Conservation (phyloP, 495 filamentous ascomycete species). For the Hypoxylon intermedium region DNA sequence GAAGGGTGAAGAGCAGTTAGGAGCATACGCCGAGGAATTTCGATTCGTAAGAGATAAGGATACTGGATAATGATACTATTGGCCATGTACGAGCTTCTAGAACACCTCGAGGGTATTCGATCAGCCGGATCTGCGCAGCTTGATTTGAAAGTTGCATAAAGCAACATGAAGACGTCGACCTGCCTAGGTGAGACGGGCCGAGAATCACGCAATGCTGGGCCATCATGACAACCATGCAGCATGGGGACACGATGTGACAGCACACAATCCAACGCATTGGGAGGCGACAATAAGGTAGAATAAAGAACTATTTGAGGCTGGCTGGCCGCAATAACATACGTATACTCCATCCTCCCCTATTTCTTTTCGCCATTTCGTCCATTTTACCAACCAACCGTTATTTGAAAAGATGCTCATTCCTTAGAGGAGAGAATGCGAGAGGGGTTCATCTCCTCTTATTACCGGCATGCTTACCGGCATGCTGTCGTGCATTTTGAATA, state of each 20-base stretch:
- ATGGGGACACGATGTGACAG: conserved; percentile 22
- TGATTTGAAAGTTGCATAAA: not conserved
- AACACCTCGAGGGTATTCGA: not conserved
- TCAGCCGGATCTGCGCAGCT: not conserved
- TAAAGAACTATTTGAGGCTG: too few species aligned
- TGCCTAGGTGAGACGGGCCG: conserved; percentile 36
- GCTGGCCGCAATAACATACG: too few species aligned
- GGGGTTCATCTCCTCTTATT: too few species aligned
- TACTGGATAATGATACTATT: conserved; percentile 31
- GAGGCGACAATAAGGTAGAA: conserved; percentile 2
- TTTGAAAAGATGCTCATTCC: too few species aligned
- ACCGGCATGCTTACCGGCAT: too few species aligned
- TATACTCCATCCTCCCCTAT: too few species aligned
- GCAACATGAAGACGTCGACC: conserved; percentile 14
- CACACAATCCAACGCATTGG: conserved; percentile 14
- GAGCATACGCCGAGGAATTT: not conserved
- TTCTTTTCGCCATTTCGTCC: too few species aligned
- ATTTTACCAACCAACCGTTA: too few species aligned
- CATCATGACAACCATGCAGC: conserved; percentile 30
- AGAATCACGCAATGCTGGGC: conserved; percentile 34
- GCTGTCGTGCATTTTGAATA: too few species aligned
- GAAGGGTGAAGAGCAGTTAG: too few species aligned
- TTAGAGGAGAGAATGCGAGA: too few species aligned
- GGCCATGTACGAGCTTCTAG: conserved; percentile 2
- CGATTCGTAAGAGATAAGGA: conserved; percentile 7